A percentile compares a stretch with the other conserved stretches of the same genome.
Conservation (phyloP, 257 asterid genomes). For the Paraleonurus japonicus region DNA sequence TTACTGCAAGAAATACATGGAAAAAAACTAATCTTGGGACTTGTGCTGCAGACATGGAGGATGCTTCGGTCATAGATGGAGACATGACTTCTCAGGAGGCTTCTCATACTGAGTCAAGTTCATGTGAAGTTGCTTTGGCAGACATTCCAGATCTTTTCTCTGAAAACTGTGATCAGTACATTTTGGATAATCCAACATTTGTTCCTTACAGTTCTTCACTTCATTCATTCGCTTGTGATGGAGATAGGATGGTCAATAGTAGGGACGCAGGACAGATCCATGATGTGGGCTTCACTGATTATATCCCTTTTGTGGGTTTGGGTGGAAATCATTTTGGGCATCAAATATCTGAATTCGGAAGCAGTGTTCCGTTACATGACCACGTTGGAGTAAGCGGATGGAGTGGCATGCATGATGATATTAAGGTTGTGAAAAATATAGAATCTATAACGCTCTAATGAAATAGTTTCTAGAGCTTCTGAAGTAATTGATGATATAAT, state of each 20-base stretch:
- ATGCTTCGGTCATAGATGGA: constrained; percentile 32
- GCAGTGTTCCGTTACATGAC: constrained; percentile 24
- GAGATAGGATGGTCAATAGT: constrained; percentile 22
- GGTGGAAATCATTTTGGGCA: constrained; percentile 27
- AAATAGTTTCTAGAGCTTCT: constrained; percentile 29
- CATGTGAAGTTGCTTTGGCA: constrained; percentile 32
- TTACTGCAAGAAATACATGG: constrained; percentile 26
- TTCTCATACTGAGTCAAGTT: constrained; percentile 40
- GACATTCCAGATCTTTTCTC: constrained; percentile 29
- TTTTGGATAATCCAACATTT: constrained; percentile 26
- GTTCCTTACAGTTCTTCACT: constrained; percentile 35
- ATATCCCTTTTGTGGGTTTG: constrained; percentile 28
- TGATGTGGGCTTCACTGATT: constrained; percentile 17
- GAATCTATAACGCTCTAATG: constrained; percentile 29
- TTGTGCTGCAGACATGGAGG: constrained; percentile 31
- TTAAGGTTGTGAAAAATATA: constrained; percentile 24
- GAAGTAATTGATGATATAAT: constrained; percentile 33
- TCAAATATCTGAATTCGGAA: constrained; percentile 19
- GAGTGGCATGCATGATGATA: constrained; percentile 23
- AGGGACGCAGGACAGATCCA: constrained; percentile 30
- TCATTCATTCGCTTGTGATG: constrained; percentile 20
- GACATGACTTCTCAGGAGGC: constrained; percentile 37
- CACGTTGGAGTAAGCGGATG: constrained; percentile 26
- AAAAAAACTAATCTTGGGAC: constrained; percentile 32
- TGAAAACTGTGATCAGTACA: constrained; percentile 31